Conservation (phyloP, 2,329 filamentous ascomycete species). For the Talaromyces sp. region DNA sequence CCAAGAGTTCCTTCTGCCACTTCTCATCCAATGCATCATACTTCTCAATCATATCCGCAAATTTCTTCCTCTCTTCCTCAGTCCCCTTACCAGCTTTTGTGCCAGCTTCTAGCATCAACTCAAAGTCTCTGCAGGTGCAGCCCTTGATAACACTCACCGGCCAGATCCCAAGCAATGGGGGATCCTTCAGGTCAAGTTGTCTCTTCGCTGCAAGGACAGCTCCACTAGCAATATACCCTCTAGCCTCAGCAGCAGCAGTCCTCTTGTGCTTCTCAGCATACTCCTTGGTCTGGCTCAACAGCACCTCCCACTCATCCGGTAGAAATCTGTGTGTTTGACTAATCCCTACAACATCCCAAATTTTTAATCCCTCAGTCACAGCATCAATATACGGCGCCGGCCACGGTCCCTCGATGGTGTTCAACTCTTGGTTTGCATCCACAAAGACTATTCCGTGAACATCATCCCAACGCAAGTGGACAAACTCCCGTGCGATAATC, state of each 20-base stretch:
- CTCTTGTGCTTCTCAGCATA: constrained; percentile 17
- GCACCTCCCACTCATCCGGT: constrained; percentile 19
- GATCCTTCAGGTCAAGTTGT: constrained; percentile 22
- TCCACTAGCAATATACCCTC: constrained; percentile 15
- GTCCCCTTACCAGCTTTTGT: constrained; percentile 22
- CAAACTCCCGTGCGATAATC: constrained; percentile 20
- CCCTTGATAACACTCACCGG: constrained; percentile 28
- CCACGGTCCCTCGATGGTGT: constrained; percentile 10
- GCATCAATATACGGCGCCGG: constrained; percentile 2
- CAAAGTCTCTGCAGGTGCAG: constrained; percentile 22
- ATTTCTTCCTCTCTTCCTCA: constrained; percentile 20
- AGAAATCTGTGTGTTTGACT: constrained; percentile 4
- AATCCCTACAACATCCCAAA: neutral
- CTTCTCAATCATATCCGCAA: constrained; percentile 17
- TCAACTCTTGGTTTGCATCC: constrained; percentile 21
- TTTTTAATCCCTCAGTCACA: neutral
- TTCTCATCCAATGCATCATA: constrained; percentile 14
- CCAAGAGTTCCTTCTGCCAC: constrained; percentile 21
- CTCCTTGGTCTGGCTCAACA: constrained; percentile 16
- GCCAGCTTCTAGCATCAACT: constrained; percentile 22
- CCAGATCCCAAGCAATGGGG: constrained; percentile 21
- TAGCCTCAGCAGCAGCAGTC: constrained; percentile 17
- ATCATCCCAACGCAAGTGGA: constrained; percentile 16
- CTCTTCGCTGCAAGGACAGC: constrained; percentile 18
- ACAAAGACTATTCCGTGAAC: constrained; percentile 21